Evolutionary conservation across 805 yeast species (phyloP).

Genomic region (Candida easanensis): DNA sequence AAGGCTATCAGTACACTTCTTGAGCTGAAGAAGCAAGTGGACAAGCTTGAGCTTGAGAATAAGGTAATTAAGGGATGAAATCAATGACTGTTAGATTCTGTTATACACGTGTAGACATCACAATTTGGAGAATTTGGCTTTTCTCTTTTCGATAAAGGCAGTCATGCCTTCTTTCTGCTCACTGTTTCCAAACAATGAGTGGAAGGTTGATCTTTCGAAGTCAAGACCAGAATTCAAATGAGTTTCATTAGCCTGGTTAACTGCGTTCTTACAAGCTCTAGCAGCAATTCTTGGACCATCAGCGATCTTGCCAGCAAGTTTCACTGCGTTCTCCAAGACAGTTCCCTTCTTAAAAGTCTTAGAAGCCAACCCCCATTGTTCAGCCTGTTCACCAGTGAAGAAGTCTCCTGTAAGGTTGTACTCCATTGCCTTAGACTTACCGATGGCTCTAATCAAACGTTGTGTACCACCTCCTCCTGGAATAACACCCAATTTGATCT

Average conservation of each 20-base stretch:
- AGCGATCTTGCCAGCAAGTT: constrained; percentile 43
- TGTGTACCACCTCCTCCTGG: constrained; percentile 58
- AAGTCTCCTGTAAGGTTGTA: constrained; percentile 44
- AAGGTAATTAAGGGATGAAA: constrained; percentile 31
- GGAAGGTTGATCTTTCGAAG: constrained; percentile 35
- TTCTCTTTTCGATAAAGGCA: constrained; percentile 47
- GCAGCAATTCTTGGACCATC: constrained; percentile 40
- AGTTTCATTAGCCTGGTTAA: constrained; percentile 38
- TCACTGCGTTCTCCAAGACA: constrained; percentile 41
- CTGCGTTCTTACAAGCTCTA: constrained; percentile 44
- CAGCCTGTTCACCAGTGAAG: constrained; percentile 43
- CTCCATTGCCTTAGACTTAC: constrained; percentile 50
- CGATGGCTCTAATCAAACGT: constrained; percentile 44
- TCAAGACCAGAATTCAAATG: constrained; percentile 10
- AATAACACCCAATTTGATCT: constrained; percentile 48
- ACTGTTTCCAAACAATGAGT: constrained; percentile 41
- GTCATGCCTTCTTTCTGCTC: constrained; percentile 51
- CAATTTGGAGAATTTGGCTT: constrained; percentile 30
- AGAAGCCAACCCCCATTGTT: constrained; percentile 47
- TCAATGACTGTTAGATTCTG: neutral
- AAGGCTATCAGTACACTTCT: constrained; percentile 67
- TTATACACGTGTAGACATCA: too few species aligned
- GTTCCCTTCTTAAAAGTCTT: constrained; percentile 36
- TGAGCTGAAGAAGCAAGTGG: constrained; percentile 83
- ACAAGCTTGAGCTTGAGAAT: constrained; percentile 81